These are phyloP conservation scores for Pyrenochaeta sp. DNA, from an alignment of 2,329 filamentous ascomycete genomes.

Conservation along the genomic window DNA sequence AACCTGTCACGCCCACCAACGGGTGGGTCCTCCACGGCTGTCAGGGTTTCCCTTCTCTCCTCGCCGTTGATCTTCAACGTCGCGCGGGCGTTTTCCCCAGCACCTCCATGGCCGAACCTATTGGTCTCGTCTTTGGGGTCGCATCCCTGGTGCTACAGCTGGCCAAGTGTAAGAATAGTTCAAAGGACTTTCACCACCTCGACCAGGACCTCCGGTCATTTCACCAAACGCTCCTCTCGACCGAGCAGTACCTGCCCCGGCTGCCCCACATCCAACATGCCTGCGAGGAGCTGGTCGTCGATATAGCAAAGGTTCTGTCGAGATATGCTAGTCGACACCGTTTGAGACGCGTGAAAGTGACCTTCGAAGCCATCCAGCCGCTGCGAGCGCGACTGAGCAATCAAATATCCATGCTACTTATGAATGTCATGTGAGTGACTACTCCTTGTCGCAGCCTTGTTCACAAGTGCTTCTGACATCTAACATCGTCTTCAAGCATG, in stretches of 20 bases:
- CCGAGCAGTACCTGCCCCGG: neutral
- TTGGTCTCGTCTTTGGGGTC: neutral
- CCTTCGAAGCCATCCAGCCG: neutral
- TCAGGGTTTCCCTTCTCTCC: neutral
- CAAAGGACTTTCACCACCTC: neutral
- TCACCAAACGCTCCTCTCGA: neutral
- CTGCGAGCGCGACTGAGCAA: neutral
- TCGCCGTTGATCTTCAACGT: neutral
- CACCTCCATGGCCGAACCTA: neutral
- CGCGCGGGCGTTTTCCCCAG: neutral
- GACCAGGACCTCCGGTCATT: neutral
- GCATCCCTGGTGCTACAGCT: conserved; percentile 1
- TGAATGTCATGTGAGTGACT: neutral
- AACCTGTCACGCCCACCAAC: neutral
- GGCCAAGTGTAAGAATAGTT: neutral
- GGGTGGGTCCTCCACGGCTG: neutral
- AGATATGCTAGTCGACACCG: neutral
- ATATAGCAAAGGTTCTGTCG: neutral
- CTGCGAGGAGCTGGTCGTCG: neutral
- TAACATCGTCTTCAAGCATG: neutral
- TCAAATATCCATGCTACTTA: neutral
- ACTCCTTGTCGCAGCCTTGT: neutral
- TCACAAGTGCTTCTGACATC: neutral
- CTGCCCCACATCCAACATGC: neutral
- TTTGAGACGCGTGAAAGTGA: neutral